phyloP scores from a whole-genome alignment of 1,284 basidiomycete genomes.

The Naganishia sp. region DNA sequence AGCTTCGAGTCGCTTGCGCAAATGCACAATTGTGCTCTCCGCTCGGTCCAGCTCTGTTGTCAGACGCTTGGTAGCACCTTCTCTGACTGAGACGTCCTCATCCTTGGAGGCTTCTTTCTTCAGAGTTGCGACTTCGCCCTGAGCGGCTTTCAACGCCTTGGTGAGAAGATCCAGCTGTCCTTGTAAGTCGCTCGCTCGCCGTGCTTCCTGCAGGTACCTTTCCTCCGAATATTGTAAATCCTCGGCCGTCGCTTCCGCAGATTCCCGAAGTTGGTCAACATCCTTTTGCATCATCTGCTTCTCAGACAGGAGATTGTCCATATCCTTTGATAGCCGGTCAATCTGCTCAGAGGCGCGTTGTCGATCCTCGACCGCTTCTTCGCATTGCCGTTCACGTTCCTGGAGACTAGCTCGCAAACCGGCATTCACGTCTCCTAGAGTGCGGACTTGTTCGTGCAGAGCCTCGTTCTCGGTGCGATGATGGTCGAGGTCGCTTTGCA shows the following conservation, averaged over 20 bases:
- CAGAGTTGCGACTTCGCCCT: constrained; percentile 2
- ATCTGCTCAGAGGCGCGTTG: too few relatives aligned
- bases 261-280: constrained; percentile 7
- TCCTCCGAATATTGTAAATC: constrained; percentile 13
- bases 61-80: not conserved
- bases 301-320: not conserved
- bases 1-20: constrained; percentile 22
- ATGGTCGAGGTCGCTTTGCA: constrained; percentile 9
- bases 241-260: not conserved
- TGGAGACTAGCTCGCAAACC: not conserved
- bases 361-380: not conserved
- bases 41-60: constrained; percentile 17
- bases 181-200: constrained; percentile 13
- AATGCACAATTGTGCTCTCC: constrained; percentile 20
- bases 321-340: not conserved
- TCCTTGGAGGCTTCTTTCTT: not conserved
- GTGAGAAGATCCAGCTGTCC: not conserved
- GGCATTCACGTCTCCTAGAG: constrained; percentile 4
- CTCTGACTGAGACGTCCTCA: not conserved
- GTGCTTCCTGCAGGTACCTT: constrained; percentile 3
- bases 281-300: not conserved
- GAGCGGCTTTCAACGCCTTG: constrained; percentile 11
- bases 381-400: not conserved
- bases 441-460: constrained; percentile 2
- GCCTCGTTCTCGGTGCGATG: not conserved